A percentile compares a stretch with the other conserved stretches of the same genome.
These are phyloP conservation scores for Daucus carota DNA, from an alignment of 129 eudicot species.

Conservation along the genomic window DNA sequence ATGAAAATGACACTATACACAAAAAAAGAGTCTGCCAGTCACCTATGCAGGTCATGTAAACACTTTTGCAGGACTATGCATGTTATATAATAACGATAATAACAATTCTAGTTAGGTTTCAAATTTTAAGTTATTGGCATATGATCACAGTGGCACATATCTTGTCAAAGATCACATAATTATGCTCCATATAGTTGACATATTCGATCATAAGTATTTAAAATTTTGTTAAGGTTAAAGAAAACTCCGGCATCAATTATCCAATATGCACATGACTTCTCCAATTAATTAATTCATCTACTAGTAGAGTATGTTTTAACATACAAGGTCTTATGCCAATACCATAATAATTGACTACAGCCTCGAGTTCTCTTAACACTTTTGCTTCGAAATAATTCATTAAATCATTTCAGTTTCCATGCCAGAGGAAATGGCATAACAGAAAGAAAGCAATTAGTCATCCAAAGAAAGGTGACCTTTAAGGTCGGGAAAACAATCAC, in stretches of 20 bases:
- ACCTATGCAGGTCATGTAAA: not conserved
- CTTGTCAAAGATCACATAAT: not conserved
- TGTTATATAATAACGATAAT: not conserved
- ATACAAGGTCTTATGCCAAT: not conserved
- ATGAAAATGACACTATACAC: not conserved
- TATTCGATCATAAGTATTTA: no score
- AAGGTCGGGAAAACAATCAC: no score
- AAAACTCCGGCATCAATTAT: not conserved
- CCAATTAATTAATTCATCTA: not conserved
- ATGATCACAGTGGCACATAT: not conserved
- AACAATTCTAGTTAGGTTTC: not conserved
- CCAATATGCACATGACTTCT: not conserved
- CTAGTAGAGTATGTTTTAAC: not conserved
- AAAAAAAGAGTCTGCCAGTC: not conserved
- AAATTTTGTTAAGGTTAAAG: not conserved
- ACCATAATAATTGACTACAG: not conserved
- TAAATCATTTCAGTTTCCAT: no score
- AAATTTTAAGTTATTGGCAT: not conserved
- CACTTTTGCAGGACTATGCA: not conserved
- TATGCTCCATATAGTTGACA: not conserved
- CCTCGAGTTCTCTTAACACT: not conserved
- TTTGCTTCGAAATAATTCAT: not conserved
- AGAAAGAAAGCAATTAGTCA: not conserved
- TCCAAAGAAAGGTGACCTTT: not conserved
- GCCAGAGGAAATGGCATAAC: not conserved